Evolutionary conservation across 768 basidiomycete species (phyloP).

Genomic region (Russula sp.): DNA sequence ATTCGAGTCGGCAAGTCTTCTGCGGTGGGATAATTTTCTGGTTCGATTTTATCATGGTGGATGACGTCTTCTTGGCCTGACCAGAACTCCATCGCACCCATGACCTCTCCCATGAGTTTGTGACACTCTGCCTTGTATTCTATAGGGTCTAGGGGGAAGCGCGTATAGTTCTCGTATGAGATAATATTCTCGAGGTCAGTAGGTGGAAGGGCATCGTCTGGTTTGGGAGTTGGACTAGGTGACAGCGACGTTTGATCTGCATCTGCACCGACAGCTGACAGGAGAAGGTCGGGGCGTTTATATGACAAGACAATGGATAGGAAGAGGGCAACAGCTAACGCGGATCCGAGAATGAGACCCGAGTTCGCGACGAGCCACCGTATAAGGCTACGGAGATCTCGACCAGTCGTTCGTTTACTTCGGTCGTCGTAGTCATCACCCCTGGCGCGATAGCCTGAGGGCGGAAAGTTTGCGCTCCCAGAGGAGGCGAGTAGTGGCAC

Average conservation of each 20-base stretch:
- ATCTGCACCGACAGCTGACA: constrained; percentile 37
- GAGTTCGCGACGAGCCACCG: constrained; percentile 23
- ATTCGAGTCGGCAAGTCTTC: constrained; percentile 26
- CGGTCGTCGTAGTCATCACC: constrained; percentile 35
- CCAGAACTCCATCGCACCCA: constrained; percentile 53
- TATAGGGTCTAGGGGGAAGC: constrained; percentile 49
- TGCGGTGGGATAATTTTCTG: constrained; percentile 24
- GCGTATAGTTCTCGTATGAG: constrained; percentile 53
- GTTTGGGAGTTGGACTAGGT: constrained; percentile 22
- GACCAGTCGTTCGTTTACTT: constrained; percentile 8
- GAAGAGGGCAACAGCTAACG: constrained; percentile 42
- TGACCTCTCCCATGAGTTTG: constrained; percentile 41
- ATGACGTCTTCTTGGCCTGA: constrained; percentile 31
- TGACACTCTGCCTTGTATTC: constrained; percentile 56
- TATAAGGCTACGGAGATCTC: too few species aligned
- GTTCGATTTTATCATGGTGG: constrained; percentile 29
- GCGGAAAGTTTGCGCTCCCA: constrained; percentile 32
- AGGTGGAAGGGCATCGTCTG: constrained; percentile 24
- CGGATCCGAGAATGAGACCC: constrained; percentile 43
- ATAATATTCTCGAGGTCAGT: constrained; percentile 29
- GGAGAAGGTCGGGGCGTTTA: constrained; percentile 43
- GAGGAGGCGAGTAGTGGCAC: constrained; percentile 47
- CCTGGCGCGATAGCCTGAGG: constrained; percentile 36
- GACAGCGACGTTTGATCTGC: constrained; percentile 21
- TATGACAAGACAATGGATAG: constrained; percentile 44